These are phyloP conservation scores for Leishmania tarentolae DNA, from an alignment of 208 protist genomes.

Conservation along the genomic window DNA sequence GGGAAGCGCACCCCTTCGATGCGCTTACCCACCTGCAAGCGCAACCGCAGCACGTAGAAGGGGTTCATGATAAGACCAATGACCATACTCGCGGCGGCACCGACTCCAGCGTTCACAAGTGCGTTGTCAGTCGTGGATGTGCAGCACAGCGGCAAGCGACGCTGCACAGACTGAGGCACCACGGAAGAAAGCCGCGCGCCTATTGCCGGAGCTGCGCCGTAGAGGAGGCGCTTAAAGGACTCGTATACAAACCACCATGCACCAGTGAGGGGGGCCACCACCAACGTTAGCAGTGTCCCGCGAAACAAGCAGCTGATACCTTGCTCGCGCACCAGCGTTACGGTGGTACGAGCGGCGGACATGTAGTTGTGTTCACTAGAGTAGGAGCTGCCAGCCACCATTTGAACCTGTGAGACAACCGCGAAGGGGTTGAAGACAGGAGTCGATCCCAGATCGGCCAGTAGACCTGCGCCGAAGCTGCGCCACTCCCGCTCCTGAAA, in stretches of 20 bases:
- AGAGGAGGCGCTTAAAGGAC: slow-evolving; percentile 61
- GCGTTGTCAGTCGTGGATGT: slow-evolving; percentile 75
- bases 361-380: slow-evolving; percentile 75
- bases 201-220: slow-evolving; percentile 39
- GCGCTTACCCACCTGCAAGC: slow-evolving; percentile 61
- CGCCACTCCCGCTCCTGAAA: slow-evolving; percentile 63
- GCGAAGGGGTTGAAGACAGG: slow-evolving; percentile 84
- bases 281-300: slow-evolving; percentile 72
- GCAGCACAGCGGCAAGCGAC: slow-evolving; percentile 42
- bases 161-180: slow-evolving; percentile 25
- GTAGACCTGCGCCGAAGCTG: slow-evolving; percentile 69
- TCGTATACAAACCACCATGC: slow-evolving; percentile 89
- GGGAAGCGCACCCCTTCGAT: slow-evolving; percentile 47
- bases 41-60: slow-evolving; percentile 77
- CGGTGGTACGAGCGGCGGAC: slow-evolving; percentile 59
- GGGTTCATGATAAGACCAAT: slow-evolving; percentile 79
- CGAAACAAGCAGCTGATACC: slow-evolving; percentile 66
- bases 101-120: slow-evolving; percentile 70
- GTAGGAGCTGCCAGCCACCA: slow-evolving; percentile 72
- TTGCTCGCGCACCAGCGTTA: slow-evolving; percentile 59
- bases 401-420: slow-evolving; percentile 84
- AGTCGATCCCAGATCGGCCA: slow-evolving; percentile 67
- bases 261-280: slow-evolving; percentile 70
- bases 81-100: slow-evolving; percentile 58
- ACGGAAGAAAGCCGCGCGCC: slow-evolving; percentile 21